These are phyloP conservation scores for Ananas comosus DNA, from an alignment of 176 grass and related monocot species.

Conservation along the genomic window DNA sequence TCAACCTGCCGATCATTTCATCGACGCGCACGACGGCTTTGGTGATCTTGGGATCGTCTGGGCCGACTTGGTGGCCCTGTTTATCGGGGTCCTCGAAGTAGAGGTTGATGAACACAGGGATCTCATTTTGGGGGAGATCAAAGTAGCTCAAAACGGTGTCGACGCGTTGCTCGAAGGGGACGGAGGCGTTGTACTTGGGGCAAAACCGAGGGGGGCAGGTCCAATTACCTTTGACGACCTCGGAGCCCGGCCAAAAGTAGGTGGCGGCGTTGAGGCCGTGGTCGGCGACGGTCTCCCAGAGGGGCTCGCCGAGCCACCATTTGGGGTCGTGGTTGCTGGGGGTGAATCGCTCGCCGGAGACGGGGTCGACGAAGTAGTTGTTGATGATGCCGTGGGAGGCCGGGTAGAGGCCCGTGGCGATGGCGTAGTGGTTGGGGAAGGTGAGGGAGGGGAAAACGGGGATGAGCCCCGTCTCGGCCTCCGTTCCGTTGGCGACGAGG, in stretches of 20 bases:
- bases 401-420: conserved; percentile 80
- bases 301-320: conserved; percentile 77
- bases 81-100: conserved; percentile 97
- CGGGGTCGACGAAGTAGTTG: conserved; percentile 74
- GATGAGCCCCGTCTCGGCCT: conserved; percentile 52
- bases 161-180: conserved; percentile 76
- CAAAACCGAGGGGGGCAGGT: conserved; percentile 57
- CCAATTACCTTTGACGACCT: conserved; percentile 70
- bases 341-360: conserved; percentile 44
- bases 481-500: conserved; percentile 64
- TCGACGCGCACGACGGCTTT: conserved; percentile 55
- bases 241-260: conserved; percentile 78
- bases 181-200: conserved; percentile 43
- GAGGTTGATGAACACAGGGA: conserved; percentile 66
- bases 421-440: conserved; percentile 98
- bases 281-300: conserved; percentile 58
- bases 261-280: conserved; percentile 64
- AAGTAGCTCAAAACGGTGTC: conserved; percentile 64
- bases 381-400: conserved; percentile 82
- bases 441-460: conserved; percentile 79
- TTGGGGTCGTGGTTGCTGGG: conserved; percentile 57
- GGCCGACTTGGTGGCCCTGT: conserved; percentile 80
- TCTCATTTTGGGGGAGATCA: conserved; percentile 46
- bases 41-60: conserved; percentile 61
- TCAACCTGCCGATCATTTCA: conserved; percentile 60